Evolutionary conservation across 2,329 filamentous ascomycete species (phyloP), one percentile per base, ranked within the genome.

Genomic region (Sporothrix mexicana): DNA sequence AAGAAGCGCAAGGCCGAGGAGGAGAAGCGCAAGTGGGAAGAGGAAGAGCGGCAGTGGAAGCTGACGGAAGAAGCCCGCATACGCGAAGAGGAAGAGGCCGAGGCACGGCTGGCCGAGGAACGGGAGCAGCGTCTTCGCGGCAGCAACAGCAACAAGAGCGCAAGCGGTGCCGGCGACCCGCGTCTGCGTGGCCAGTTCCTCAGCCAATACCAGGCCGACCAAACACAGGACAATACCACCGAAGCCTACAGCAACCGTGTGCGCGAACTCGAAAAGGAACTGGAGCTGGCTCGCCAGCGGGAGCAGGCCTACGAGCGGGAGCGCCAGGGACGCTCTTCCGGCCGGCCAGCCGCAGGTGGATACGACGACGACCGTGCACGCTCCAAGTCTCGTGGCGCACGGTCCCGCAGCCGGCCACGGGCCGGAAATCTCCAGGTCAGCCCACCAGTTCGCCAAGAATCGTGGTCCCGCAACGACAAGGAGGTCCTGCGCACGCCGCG

Each of bases 131-230:
- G 88, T 72, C 85, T 88, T 73, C 85, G 88, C 72, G 87, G 89
- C 73, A 87, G 85, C 62, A 82, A 85, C 76, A 86, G 87, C 77
- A 68, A 30, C 71, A 86, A 88, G 74, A 85, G 84, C 30, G 84
- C 51, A 12, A 69, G 61, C 13, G 59, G 57, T 1, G 55, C 66
- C 36, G 70, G 88, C 78, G 91, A 94, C 77, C 85, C 87, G 51
- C 88, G 91, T 74, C 85, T 97, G 25, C 91, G 91, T 74, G 94
- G 94, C 2, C 94, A 97, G 79, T 95, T 91, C 77, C 86, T 97
- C 69, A 95, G 93, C 78, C 92, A 97, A 79, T 97, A 97, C 79
- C 92, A 93, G 80, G 90, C 91, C 23, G 91, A 93, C 76, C 90
- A 92, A 79, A 80, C 61, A 85, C 36, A 20, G 30, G 45, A 57